Evolutionary conservation across 164 flowering plant species (phyloP).

Genomic region (Amborella trichopoda): DNA sequence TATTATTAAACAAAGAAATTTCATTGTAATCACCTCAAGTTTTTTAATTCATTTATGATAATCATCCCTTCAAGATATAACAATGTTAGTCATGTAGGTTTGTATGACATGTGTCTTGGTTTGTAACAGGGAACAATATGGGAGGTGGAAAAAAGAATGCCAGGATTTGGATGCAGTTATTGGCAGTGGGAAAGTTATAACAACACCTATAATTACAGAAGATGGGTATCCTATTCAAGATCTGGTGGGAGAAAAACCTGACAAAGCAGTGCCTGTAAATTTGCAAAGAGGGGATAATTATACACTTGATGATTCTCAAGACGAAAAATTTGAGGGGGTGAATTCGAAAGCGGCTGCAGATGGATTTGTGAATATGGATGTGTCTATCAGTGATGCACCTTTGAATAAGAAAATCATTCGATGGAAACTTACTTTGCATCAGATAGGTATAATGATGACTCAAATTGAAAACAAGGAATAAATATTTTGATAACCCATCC

Average conservation of each 20-base stretch:
- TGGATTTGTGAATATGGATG: no score
- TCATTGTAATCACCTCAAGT: no score
- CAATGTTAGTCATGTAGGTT: not conserved
- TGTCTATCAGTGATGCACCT: no score
- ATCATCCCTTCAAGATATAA: not conserved
- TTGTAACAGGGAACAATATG: conserved; percentile 60
- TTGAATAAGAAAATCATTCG: conserved; percentile 38
- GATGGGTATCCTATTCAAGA: conserved; percentile 48
- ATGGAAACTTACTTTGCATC: conserved; percentile 74
- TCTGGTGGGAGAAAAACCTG: no score
- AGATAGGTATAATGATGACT: conserved; percentile 45
- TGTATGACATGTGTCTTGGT: not conserved
- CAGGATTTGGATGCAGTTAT: conserved; percentile 53
- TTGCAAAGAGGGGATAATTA: no score
- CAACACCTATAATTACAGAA: conserved; percentile 44
- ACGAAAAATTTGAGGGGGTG: no score
- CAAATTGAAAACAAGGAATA: no score
- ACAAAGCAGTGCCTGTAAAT: no score
- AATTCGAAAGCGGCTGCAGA: no score
- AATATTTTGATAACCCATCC: no score
- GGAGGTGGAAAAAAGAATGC: conserved; percentile 57
- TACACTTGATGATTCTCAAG: no score
- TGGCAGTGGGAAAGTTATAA: conserved; percentile 68
- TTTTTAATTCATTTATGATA: not conserved
- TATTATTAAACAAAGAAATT: not conserved